Evolutionary conservation across 352 stramenopile genomes (phyloP).

Genomic region (Hyaloperonospora brassicae): DNA sequence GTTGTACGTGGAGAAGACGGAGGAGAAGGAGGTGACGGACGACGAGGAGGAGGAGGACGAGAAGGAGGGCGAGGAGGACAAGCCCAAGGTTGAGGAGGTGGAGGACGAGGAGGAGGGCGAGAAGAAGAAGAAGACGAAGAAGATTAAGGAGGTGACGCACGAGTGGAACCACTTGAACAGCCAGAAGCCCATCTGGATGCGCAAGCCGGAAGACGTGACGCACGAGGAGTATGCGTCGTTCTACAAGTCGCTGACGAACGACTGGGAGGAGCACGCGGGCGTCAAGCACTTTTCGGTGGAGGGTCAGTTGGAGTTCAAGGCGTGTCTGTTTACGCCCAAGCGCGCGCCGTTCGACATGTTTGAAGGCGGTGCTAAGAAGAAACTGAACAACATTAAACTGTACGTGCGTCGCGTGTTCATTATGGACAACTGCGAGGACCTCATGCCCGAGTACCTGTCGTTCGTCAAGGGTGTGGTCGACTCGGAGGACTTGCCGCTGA

Average conservation of each 20-base stretch:
- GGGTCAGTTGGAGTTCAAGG: constrained; percentile 98
- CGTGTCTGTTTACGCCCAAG: constrained; percentile 97
- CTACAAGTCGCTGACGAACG: constrained; percentile 99
- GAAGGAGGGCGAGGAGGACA: constrained; percentile 91
- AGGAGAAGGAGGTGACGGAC: constrained; percentile 99
- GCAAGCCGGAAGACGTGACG: constrained; percentile 98
- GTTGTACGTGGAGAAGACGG: constrained; percentile 99
- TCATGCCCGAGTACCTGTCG: constrained; percentile 99
- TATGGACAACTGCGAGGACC: constrained; percentile 99
- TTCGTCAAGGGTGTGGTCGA: constrained; percentile 99
- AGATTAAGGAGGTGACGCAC: constrained; percentile 96
- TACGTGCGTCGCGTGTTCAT: constrained; percentile 99
- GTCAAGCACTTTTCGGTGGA: constrained; percentile 99
- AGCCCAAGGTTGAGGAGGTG: constrained; percentile 96
- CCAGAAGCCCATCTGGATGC: constrained; percentile 99
- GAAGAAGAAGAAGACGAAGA: constrained; percentile 98
- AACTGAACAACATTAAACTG: constrained; percentile 99
- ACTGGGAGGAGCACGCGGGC: constrained; percentile 97
- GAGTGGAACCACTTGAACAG: constrained; percentile 99
- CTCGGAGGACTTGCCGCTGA: constrained; percentile 98
- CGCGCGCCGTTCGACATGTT: constrained; percentile 99
- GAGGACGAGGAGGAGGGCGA: constrained; percentile 92
- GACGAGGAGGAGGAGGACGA: constrained; percentile 97
- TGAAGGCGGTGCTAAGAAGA: constrained; percentile 98
- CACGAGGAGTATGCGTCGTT: constrained; percentile 99